These are phyloP conservation scores for Schrenkiella parvula DNA, from an alignment of 345 rosid species.

Conservation along the genomic window DNA sequence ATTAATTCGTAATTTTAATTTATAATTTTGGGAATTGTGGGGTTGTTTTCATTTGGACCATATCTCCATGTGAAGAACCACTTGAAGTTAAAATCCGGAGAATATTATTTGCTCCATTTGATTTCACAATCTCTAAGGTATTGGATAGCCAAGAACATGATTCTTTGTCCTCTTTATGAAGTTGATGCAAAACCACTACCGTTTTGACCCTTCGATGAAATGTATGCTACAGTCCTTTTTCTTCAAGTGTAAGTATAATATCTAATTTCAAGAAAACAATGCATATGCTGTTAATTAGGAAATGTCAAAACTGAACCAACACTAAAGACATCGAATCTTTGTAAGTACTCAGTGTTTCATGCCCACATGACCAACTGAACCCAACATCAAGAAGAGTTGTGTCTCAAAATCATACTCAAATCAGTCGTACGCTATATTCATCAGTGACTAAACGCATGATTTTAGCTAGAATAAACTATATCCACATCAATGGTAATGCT, in stretches of 20 bases:
- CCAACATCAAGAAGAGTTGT: neutral
- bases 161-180: conserved; percentile 18
- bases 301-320: neutral
- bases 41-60: conserved; percentile 34
- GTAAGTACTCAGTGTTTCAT: neutral
- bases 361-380: neutral
- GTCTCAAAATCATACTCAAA: neutral
- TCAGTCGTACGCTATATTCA: neutral
- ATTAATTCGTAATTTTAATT: conserved; percentile 5
- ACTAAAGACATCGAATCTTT: neutral
- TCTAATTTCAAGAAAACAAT: neutral
- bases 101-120: conserved; percentile 18
- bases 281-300: neutral
- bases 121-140: conserved; percentile 23
- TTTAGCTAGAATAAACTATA: neutral
- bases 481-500: neutral
- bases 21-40: conserved; percentile 19
- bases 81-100: conserved; percentile 18
- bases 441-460: neutral
- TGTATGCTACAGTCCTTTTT: neutral
- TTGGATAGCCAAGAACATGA: conserved; percentile 32
- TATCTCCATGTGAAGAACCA: conserved; percentile 29
- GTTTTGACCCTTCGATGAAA: conserved; percentile 12
- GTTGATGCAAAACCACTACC: conserved; percentile 22
- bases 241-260: neutral